Base-by-base conservation (phyloP, 2,329 filamentous ascomycete species). In the Emmonsiellopsis sp. region DNA sequence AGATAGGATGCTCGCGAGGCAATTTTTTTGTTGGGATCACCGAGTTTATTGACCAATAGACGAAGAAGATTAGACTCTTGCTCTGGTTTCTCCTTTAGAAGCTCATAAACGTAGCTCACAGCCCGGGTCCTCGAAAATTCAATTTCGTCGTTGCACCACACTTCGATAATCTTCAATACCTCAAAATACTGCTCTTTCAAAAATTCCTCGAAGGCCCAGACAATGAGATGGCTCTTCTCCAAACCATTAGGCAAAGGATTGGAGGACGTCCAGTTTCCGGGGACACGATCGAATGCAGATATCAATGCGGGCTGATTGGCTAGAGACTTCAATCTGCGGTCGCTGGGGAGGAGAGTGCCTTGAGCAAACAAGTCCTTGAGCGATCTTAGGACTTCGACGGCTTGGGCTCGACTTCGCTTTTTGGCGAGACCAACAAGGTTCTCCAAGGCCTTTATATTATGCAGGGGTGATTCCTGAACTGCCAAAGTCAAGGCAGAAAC, bases 141-240 rank as follows among this genome's bases (percentile, higher is more conserved):
- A 52, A 98, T 87, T 72, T 97, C 93, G 62, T 98, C 93, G 53
- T 87, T 88, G 68, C 88, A 95, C 88, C 93, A 96, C 10, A 82
- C 79, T 69, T 98, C 93, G 13, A 98, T 78, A 44, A 94, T 81
- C 70, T 95, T 92, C 54, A 98, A 80, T 60, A 97, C 82, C 62
- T 92, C 89, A 69, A 97, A 98, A 69, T 94, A 98, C 37, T 86
- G 84, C 55, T 86, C 84, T 74, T 98, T 98, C 54, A 98, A 74
- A 86, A 92, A 96, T 67, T 96, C 88, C 69, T 98, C 93, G 61
- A 87, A 98, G 1, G 84, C 84, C 92, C 92, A 98, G 14, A 83
- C 77, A 17, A 98, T 82, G 58, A 98, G 71, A 68, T 97, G 90
- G 10, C 79, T 76, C 60, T 88, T 82, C 42, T 87, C 83, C 31